Base-by-base conservation (phyloP, 2,329 filamentous ascomycete genomes). In the Pestalotiopsis sp. region DNA sequence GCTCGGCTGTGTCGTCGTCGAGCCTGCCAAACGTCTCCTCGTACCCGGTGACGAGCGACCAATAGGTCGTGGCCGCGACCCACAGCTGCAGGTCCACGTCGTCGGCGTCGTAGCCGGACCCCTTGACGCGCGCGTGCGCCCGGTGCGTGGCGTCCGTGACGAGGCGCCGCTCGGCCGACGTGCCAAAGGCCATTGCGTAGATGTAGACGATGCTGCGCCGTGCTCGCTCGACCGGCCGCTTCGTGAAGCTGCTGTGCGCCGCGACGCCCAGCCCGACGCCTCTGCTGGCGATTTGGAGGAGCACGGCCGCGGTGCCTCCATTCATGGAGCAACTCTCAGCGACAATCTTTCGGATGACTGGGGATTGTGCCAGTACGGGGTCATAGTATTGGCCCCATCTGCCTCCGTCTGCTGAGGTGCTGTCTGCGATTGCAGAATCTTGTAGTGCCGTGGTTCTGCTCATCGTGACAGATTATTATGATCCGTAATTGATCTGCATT, bases 151-250 rank as follows among this genome's bases (percentile, higher is more conserved):
- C 68, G 62, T 64, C 59, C 22, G 63, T 67, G 24, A 70, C 55
- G 22, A 22, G 40, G 17, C 61, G 48, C 26, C 66, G 68, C 55
- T 71, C 66, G 6, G 48, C 60, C 13, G 30, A 59, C 10, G 67
- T 66, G 48, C 70, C 70, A 30, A 70, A 70, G 26, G 66, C 60
- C 69, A 70, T 70, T 22, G 40, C 65, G 59, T 70, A 71, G 59
- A 71, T 67, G 59, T 67, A 67, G 5, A 64, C 48, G 6, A 67
- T n/a, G 59, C 24, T 56, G 14, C 59, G 40, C 7, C 66, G 66
- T 11, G 52, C 40, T 14, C 66, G 66, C 40, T 67, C 66, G 10
- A 67, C 26, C 4, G 66, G 66, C 3, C 66, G 66, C 40, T 56
- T 48, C 1, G 66, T 64, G 60, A 67, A 67, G 59, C 60, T 67